phyloP scores from a whole-genome alignment of 352 stramenopile genomes.

The Phytophthora europaea region DNA sequence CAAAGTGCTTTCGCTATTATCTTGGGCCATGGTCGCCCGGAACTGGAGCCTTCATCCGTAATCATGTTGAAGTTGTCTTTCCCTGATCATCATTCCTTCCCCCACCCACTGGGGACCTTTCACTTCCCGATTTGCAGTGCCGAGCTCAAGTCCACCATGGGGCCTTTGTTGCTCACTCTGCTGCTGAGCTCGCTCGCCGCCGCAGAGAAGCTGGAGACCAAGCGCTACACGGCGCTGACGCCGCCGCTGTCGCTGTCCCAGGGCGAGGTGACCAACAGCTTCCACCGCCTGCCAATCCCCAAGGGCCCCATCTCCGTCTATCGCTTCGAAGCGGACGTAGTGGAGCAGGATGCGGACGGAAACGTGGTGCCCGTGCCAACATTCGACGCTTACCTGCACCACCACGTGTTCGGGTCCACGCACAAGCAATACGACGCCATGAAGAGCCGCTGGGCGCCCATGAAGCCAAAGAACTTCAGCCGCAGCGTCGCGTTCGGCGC shows the following conservation, averaged over 20 bases:
- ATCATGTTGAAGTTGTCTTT: neutral
- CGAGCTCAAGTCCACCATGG: constrained; percentile 22
- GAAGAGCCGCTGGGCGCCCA: constrained; percentile 64
- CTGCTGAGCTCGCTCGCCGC: constrained; percentile 12
- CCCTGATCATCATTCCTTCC: neutral
- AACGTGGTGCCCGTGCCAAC: constrained; percentile 64
- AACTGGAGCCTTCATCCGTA: neutral
- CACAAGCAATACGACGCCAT: constrained; percentile 70
- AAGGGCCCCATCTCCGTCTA: constrained; percentile 86
- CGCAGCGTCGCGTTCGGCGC: constrained; percentile 83
- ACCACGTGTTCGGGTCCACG: constrained; percentile 83
- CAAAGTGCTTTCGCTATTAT: neutral
- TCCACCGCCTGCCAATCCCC: constrained; percentile 76
- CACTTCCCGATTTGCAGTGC: constrained; percentile 14
- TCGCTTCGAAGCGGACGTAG: constrained; percentile 81
- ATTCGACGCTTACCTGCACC: constrained; percentile 86
- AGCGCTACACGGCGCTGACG: constrained; percentile 77
- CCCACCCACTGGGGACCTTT: neutral
- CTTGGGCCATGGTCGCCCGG: too few relatives aligned
- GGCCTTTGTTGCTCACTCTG: constrained; percentile 7
- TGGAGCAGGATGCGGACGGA: constrained; percentile 61
- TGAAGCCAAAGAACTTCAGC: constrained; percentile 80
- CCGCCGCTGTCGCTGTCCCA: constrained; percentile 66
- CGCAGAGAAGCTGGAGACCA: constrained; percentile 44
- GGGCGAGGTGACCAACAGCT: constrained; percentile 83